These are phyloP conservation scores for Anisodus tanguticus DNA, from an alignment of 257 asterid genomes.

Conservation along the genomic window DNA sequence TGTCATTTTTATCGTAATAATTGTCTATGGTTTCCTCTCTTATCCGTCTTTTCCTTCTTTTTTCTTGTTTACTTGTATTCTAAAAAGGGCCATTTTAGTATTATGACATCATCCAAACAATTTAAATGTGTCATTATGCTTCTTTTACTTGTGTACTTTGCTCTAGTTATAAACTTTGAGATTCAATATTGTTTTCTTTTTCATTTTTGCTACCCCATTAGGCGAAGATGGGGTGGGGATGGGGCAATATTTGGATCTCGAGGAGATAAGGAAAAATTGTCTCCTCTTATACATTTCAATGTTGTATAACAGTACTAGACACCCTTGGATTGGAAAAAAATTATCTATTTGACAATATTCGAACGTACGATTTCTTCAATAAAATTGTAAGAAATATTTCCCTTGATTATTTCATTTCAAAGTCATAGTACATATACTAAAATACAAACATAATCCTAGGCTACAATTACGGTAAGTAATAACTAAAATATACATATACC, in stretches of 20 bases:
- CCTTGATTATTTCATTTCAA: no score
- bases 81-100: background rate
- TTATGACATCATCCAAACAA: background rate
- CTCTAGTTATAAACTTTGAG: background rate
- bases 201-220: background rate
- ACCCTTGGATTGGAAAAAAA: background rate
- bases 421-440: no score
- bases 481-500: no score
- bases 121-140: background rate
- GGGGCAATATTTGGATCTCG: background rate
- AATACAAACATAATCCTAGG: no score
- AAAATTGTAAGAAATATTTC: background rate
- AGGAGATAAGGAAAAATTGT: background rate
- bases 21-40: no score
- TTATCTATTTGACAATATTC: background rate
- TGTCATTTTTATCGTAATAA: background rate
- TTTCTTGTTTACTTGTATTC: no score
- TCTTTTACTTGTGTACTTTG: background rate
- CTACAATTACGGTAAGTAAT: no score
- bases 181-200: background rate
- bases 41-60: no score
- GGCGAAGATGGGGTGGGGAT: background rate
- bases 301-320: background rate
- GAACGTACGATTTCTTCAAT: background rate
- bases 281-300: background rate